Conservation (phyloP, 1,284 basidiomycete genomes). For the Moniliella sp. region DNA sequence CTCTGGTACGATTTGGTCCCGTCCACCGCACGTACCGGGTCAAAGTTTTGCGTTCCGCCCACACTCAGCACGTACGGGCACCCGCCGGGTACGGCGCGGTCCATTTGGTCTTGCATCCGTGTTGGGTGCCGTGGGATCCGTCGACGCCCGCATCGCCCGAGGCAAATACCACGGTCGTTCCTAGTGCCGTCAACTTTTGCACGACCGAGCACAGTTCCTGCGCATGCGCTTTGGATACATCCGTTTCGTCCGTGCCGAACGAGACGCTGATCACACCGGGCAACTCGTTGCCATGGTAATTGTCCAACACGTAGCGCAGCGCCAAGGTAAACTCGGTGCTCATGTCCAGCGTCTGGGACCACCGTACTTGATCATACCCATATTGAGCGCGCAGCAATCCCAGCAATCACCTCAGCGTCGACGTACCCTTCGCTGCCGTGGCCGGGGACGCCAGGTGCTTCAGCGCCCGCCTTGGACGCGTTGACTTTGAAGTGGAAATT, state of each 20-base stretch:
- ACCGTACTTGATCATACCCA: no score
- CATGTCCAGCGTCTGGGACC: no score
- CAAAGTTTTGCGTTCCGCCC: not conserved
- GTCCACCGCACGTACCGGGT: not conserved
- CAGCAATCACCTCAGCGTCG: no score
- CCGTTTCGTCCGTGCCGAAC: conserved; percentile 4
- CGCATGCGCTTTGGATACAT: conserved; percentile 3
- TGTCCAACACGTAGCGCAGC: no score
- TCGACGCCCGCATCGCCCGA: not conserved
- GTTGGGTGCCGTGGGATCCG: not conserved
- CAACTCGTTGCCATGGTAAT: no score
- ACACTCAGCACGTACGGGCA: not conserved
- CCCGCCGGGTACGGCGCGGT: not conserved
- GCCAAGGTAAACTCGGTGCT: no score
- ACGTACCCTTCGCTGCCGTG: no score
- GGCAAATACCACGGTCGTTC: conserved; percentile 3
- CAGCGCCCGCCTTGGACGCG: no score
- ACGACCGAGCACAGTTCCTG: conserved; percentile 3
- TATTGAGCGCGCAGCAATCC: no score
- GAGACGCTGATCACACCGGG: conserved; percentile 3
- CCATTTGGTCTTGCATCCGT: not conserved
- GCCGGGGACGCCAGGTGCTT: no score
- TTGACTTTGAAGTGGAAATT: no score
- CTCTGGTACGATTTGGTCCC: not conserved
- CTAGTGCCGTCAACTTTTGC: conserved; percentile 3